Conservation (phyloP, 306 rosid species). For the Casuarina equisetifolia region DNA sequence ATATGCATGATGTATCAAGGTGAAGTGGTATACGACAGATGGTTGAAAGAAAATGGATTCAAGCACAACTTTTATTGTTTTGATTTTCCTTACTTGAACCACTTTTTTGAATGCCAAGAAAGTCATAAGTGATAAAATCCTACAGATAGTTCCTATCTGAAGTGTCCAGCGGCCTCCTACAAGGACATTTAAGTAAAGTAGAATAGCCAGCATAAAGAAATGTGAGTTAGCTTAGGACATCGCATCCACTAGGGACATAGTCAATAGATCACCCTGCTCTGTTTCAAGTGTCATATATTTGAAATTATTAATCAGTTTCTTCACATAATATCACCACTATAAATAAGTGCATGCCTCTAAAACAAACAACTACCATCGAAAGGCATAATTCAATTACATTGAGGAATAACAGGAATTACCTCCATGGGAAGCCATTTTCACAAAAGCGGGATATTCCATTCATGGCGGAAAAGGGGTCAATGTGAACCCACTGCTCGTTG, state of each 20-base stretch:
- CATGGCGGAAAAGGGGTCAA: constrained; percentile 97
- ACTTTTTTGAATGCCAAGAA: background rate
- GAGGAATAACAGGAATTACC: constrained; percentile 47
- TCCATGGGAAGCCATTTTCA: constrained; percentile 76
- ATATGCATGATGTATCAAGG: background rate
- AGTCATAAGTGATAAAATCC: background rate
- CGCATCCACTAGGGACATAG: background rate
- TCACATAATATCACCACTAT: constrained; percentile 4
- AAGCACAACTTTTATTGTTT: background rate
- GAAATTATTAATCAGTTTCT: constrained; percentile 2
- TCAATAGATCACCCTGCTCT: background rate
- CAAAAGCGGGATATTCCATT: constrained; percentile 93
- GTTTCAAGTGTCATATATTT: background rate
- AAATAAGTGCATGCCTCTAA: background rate
- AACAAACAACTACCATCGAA: constrained; percentile 8
- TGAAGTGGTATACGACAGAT: background rate
- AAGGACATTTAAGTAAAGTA: background rate
- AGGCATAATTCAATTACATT: constrained; percentile 4
- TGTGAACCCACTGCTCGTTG: constrained; percentile 69
- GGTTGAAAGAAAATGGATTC: background rate
- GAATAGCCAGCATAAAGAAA: background rate
- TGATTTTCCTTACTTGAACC: background rate
- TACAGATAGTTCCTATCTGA: background rate
- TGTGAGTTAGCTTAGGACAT: background rate
- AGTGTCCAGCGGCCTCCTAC: no score